These are phyloP conservation scores for Vitis vinifera DNA, from an alignment of 164 flowering plant species.

Conservation along the genomic window ASM3070453v1 NC_081820.1:2741501-2742000, in stretches of 20 bases:
- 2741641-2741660: conserved; percentile 89
- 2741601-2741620: no score
- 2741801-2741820: not conserved
- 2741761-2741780: conserved; percentile 97
- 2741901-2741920: no score
- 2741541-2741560: not conserved
- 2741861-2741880: no score
- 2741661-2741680: conserved; percentile 73
- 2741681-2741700: conserved; percentile 84
- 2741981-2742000: no score
- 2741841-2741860: no score
- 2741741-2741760: conserved; percentile 86
- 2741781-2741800: conserved; percentile 73
- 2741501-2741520: not conserved
- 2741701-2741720: conserved; percentile 87
- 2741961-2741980: no score
- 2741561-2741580: not conserved
- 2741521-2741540: not conserved
- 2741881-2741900: no score
- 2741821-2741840: not conserved
- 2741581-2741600: no score
- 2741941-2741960: no score
- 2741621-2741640: conserved; percentile 80
- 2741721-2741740: conserved; percentile 80
- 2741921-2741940: no score